Evolutionary conservation across 345 rosid species (phyloP), one percentile per base, ranked within the genome.

Genomic region (Populus alba): DNA sequence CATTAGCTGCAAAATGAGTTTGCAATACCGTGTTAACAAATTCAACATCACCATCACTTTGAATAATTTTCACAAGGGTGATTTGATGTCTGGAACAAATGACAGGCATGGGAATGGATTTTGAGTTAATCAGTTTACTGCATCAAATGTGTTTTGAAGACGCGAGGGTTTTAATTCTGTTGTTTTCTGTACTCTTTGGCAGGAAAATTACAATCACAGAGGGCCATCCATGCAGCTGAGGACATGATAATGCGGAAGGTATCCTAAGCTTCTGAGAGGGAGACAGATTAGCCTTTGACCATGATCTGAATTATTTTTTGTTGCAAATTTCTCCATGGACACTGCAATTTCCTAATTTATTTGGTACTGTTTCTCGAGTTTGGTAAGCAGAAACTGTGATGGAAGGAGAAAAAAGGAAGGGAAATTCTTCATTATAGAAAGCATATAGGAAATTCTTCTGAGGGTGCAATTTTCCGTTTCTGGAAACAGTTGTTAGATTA

Each of bases 221-320:
- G 97, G 85, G 94, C 98, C 38, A 84, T 94, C 71, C 90, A 84
- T 41, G 86, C 91, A 75, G 98, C 99, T 7, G 98, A 97, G 84
- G 81, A 91, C 69, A 90, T 97, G 99, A 97, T 97, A 81, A 86
- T 85, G 90, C 93, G 92, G 88, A 97, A 94, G 88, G 98, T 94
- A 78, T 87, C 94, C 29, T 86, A 90, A 71, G 97, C 97, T 67
- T 82, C 92, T 2, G 97, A 97, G 90, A 91, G 93, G 83, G 81
- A 86, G 76, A 79, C 83, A 77, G 96, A 91, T 62, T 89, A 90
- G 83, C 35, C 70, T 57, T 79, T 81, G 5, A 47, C 71, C 10
- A 35, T 75, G 37, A 33, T 31, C 29, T 31, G 65, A 80, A 67
- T 29, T 69, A 47, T 33, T 75, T 85, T 70, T 79, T 51, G 51